A percentile compares a stretch with the other conserved stretches of the same genome.
phyloP scores from a whole-genome alignment of 1,284 basidiomycete species.

The Peniophora sp. region DNA sequence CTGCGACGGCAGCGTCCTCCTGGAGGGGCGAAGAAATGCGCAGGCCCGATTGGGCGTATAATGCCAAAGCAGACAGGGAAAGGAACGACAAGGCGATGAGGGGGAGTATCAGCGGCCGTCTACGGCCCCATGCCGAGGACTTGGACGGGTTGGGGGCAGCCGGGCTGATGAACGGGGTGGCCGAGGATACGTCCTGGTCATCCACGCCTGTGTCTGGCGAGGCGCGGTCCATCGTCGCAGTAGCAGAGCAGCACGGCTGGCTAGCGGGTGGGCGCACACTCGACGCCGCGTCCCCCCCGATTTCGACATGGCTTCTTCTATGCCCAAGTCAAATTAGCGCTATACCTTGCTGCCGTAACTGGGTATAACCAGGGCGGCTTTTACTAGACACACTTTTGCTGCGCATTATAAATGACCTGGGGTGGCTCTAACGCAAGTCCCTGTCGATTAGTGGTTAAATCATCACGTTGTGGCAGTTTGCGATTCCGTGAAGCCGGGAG shows the following conservation, averaged over 20 bases:
- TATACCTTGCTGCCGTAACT: too few relatives aligned
- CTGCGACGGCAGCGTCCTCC: conserved; percentile 6
- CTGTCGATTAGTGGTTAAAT: conserved; percentile 18
- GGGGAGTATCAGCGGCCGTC: conserved; percentile 16
- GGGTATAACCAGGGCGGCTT: too few relatives aligned
- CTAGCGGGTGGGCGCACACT: too few relatives aligned
- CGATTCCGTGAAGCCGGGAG: not conserved
- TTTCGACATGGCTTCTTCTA: too few relatives aligned
- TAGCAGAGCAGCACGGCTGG: too few relatives aligned
- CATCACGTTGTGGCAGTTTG: conserved; percentile 15
- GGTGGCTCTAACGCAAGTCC: conserved; percentile 3
- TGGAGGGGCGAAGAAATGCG: conserved; percentile 6
- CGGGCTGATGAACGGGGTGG: not conserved
- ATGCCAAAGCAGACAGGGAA: conserved; percentile 23
- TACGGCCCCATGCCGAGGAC: conserved; percentile 9
- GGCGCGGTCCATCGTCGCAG: too few relatives aligned
- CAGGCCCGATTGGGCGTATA: conserved; percentile 23
- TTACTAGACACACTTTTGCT: too few relatives aligned
- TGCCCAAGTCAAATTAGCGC: too few relatives aligned
- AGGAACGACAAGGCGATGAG: conserved; percentile 23
- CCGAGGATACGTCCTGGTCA: not conserved
- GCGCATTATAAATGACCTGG: too few relatives aligned
- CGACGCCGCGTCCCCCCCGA: too few relatives aligned
- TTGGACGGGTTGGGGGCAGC: not conserved
- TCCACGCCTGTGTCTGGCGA: too few relatives aligned